phyloP scores from a whole-genome alignment of 768 basidiomycete genomes.

The Tricholoma hemisulphureum region DNA sequence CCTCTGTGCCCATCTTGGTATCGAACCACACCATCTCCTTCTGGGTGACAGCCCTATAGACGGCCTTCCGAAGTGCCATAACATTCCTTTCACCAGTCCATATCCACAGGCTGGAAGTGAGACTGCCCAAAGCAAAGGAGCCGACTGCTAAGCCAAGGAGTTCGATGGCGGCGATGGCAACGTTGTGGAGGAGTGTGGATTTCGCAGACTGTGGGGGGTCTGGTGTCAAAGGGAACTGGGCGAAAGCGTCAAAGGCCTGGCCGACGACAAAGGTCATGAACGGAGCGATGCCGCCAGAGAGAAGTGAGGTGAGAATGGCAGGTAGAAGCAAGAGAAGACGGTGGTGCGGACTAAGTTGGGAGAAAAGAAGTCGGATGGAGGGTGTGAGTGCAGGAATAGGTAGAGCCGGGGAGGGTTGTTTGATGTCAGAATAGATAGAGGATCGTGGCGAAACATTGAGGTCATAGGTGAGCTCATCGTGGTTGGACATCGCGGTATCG shows the following conservation, averaged over 20 bases:
- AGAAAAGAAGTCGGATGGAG: slow-evolving; percentile 51
- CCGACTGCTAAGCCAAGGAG: slow-evolving; percentile 65
- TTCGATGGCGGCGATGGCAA: slow-evolving; percentile 48
- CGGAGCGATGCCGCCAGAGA: slow-evolving; percentile 71
- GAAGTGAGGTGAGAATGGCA: slow-evolving; percentile 57
- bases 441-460: background rate
- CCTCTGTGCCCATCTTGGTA: slow-evolving; percentile 63
- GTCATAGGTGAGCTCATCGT: too few species aligned
- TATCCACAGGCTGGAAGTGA: slow-evolving; percentile 83
- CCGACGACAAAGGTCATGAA: slow-evolving; percentile 87
- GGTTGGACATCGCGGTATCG: too few species aligned
- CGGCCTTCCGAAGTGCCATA: slow-evolving; percentile 58
- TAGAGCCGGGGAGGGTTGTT: background rate
- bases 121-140: slow-evolving; percentile 67
- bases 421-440: background rate
- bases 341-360: slow-evolving; percentile 59
- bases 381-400: slow-evolving; percentile 15
- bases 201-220: slow-evolving; percentile 40
- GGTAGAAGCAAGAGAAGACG: slow-evolving; percentile 60
- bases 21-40: slow-evolving; percentile 94
- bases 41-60: slow-evolving; percentile 64
- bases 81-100: slow-evolving; percentile 83
- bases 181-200: slow-evolving; percentile 48
- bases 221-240: slow-evolving; percentile 45
- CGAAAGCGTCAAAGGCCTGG: slow-evolving; percentile 71